Percentiles rank a stretch among this genome's conserved stretches.
These are phyloP conservation scores for Monilinia fructicola DNA, from an alignment of 2,329 filamentous ascomycete genomes.

Conservation along the genomic window DNA sequence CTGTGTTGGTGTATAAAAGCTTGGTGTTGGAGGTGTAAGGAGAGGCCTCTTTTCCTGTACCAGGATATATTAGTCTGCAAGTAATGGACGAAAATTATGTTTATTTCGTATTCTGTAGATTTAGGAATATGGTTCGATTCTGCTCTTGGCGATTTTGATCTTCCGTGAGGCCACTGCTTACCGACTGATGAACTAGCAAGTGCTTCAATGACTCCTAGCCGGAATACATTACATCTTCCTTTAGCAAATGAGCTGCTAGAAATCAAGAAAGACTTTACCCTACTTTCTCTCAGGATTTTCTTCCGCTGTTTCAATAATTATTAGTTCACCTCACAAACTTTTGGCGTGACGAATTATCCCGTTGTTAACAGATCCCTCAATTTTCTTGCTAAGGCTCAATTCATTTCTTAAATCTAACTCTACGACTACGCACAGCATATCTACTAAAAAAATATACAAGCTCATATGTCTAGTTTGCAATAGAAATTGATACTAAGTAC, in stretches of 20 bases:
- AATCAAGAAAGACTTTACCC: neutral
- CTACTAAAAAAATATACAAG: neutral
- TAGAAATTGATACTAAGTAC: neutral
- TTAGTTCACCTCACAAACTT: neutral
- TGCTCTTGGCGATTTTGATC: neutral
- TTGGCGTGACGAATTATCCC: neutral
- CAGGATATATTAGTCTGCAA: neutral
- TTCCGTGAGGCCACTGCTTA: no score
- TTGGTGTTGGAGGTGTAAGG: constrained; percentile 4
- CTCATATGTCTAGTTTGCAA: no score
- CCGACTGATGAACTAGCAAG: neutral
- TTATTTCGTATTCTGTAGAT: neutral
- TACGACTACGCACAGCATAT: neutral
- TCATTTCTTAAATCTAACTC: neutral
- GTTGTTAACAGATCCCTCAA: neutral
- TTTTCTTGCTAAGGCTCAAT: neutral
- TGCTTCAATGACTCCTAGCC: neutral
- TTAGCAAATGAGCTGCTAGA: neutral
- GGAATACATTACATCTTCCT: no score
- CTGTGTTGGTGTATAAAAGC: neutral
- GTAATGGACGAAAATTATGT: neutral
- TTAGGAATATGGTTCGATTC: neutral
- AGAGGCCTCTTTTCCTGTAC: neutral
- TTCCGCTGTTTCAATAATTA: neutral
- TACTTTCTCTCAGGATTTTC: neutral